phyloP scores from a whole-genome alignment of 176 grass and related monocot species.

The Typha latifolia region DNA sequence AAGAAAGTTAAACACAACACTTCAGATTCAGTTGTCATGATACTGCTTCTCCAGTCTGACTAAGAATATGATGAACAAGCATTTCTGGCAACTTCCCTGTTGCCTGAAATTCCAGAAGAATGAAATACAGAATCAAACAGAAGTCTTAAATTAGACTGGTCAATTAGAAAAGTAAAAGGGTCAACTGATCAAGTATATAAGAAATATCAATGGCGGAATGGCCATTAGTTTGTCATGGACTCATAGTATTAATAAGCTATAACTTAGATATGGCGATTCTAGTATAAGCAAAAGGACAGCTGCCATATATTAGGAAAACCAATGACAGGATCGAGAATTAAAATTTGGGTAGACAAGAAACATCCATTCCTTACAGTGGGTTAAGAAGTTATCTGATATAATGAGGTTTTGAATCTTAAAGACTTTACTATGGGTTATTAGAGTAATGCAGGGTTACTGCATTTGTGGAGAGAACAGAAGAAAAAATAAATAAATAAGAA shows the following conservation, averaged over 20 bases:
- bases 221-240: too few relatives aligned
- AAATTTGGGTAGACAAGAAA: too few relatives aligned
- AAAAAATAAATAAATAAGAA: constrained; percentile 1
- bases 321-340: too few relatives aligned
- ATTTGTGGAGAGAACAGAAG: constrained; percentile 8
- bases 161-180: neutral
- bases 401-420: constrained; percentile 4
- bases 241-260: too few relatives aligned
- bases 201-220: too few relatives aligned
- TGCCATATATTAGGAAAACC: too few relatives aligned
- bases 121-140: constrained; percentile 4
- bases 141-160: neutral
- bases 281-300: too few relatives aligned
- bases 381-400: neutral
- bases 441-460: neutral
- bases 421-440: constrained; percentile 7
- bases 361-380: neutral
- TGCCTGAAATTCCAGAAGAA: constrained; percentile 46
- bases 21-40: constrained; percentile 5
- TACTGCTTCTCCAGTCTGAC: constrained; percentile 23
- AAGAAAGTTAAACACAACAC: neutral
- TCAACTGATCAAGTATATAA: neutral
- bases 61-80: constrained; percentile 58
- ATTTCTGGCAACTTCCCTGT: constrained; percentile 53
- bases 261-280: too few relatives aligned